Base-by-base conservation (phyloP, 179 eudicot species). In the Gypsophila paniculata region DNA sequence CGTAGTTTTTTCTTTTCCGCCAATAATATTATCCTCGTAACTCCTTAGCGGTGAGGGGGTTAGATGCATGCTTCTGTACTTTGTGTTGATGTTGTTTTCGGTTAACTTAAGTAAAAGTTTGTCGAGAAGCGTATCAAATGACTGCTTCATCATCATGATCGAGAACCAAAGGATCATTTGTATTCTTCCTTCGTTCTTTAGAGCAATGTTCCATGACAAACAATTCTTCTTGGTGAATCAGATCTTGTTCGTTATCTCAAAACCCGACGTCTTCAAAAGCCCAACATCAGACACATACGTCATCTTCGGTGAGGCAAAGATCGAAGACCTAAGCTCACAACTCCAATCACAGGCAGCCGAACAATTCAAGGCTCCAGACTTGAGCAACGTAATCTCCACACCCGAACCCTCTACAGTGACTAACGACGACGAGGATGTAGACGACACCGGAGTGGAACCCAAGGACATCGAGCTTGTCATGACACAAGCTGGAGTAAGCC, bases 211-310 rank as follows among this genome's bases (percentile, higher is more conserved):
- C 49, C 36, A 2, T 72, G 44, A 68, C 53, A 1, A 55, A n/a
- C 1, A 10, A 36, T 9, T 44, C 10, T n/a, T 39, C 48, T 70
- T 32, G 38, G 57, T 58, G 51, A 7, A 53, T 23, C 88, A 89
- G 96, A 84, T 89, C 48, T 74, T 89, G 70, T 89, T 89, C 51
- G 90, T 89, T 68, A 89, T 89, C 73, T 89, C 96, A 55, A 86
- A 88, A 79, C 96, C 96, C 0, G 96, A 89, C 66, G 91, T 89
- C 5, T 89, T 89, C 84, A 89, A 89, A 84, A 89, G 96, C 82
- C 96, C 96, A 10, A 77, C 80, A 26, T 87, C 95, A 8, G 95
- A 89, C 74, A 89, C 95, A 8, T 89, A 89, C 26, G 90, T 89
- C 8, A 83, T 89, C 58, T 85, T 89, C 66, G 95, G 95, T 5